Conservation (phyloP, 2,329 filamentous ascomycete genomes). For the Phoma sp. region DNA sequence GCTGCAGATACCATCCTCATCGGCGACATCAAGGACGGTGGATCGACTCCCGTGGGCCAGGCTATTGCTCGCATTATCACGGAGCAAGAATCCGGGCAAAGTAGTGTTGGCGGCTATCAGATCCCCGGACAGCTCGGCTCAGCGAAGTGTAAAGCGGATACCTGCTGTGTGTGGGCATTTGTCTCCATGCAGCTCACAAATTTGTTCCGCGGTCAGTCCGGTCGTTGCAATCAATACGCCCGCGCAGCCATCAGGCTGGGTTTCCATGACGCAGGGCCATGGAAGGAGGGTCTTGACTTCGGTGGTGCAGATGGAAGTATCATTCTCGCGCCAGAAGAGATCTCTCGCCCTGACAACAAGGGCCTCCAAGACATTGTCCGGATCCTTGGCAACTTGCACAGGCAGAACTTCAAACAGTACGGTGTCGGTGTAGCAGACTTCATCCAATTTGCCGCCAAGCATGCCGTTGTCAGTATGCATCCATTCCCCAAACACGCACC, state of each 20-base stretch:
- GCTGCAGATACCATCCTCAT: constrained; percentile 24
- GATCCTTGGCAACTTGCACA: constrained; percentile 10
- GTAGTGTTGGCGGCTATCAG: constrained; percentile 9
- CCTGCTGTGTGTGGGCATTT: constrained; percentile 35
- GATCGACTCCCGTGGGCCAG: constrained; percentile 21
- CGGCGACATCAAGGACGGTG: constrained; percentile 30
- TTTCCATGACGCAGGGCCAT: constrained; percentile 39
- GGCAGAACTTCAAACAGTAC: constrained; percentile 18
- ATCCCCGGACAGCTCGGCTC: constrained; percentile 16
- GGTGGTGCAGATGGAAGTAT: constrained; percentile 39
- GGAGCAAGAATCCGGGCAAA: constrained; percentile 20
- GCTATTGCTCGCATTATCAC: constrained; percentile 29
- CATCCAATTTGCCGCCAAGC: constrained; percentile 40
- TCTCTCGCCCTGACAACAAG: constrained; percentile 27
- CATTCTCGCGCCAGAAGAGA: constrained; percentile 26
- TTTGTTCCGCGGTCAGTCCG: constrained; percentile 25
- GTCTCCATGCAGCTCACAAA: constrained; percentile 21
- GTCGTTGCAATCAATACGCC: constrained; percentile 32
- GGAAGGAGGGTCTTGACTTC: constrained; percentile 25
- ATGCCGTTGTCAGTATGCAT: constrained; percentile 34
- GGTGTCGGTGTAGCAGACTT: constrained; percentile 42
- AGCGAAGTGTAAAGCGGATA: constrained; percentile 29
- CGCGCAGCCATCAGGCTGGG: constrained; percentile 34
- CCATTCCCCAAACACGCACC: neutral
- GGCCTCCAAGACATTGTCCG: constrained; percentile 29